Base-by-base conservation (phyloP, 768 basidiomycete species). In the Leccinum arenicola region DNA sequence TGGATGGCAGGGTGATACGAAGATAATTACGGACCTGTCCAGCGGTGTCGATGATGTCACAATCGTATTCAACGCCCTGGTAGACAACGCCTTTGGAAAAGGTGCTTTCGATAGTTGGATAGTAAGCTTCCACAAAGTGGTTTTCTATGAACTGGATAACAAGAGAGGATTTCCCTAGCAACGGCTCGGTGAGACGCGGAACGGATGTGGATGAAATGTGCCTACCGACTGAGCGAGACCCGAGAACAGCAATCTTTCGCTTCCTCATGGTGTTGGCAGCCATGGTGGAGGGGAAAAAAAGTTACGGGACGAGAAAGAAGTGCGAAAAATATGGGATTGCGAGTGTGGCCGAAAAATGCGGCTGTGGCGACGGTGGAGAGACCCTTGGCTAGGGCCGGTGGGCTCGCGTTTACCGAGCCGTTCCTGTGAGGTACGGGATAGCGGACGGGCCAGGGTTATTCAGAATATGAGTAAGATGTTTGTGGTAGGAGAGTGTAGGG, bases 31-130 rank as follows among this genome's bases (percentile, higher is more conserved):
- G 64, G 57, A 93, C 95, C 85, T 98, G 96, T 29, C 96, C 96
- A 53, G 96, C 96, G 63, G 94, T 96, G 74, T 98, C 96, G 67
- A 98, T 93, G 77, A 98, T 95, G 76, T 96, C 94, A 76, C 95
- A 95, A 61, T 94, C 89, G 69, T 95, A 98, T 68, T 95, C 93
- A 33, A 88, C 81, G 52, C 95, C 95, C 57, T 91, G 92, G 78
- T 91, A 89, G 58, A 82, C 83, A 68, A 98, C 86, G 60, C 81
- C 87, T 81, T 96, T 97, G 54, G 86, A 81, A 73, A 88, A 90
- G 12, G 89, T 93, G 65, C 82, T 85, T 75, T 98, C 95, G 70
- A 96, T 96, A 53, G 95, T 98, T 40, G 96, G 96, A 77, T 93
- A 95, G 79, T 98, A 98, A 8, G 88, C 81, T 61, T 96, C 95